Percentiles rank a stretch among this genome's conserved stretches.
Conservation (phyloP, 257 asterid genomes). For the Rauvolfia tetraphylla region DNA sequence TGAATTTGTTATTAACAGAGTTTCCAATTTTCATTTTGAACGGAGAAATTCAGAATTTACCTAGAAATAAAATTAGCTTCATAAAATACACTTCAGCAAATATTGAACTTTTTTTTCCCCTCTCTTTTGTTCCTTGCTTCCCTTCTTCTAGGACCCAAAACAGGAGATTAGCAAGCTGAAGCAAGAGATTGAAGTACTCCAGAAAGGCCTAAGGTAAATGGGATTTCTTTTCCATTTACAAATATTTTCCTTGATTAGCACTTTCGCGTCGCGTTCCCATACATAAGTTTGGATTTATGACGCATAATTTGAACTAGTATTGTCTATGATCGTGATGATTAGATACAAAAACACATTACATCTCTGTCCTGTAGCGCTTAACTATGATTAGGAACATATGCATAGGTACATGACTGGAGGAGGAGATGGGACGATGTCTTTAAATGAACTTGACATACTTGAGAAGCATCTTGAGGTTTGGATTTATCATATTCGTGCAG, state of each 20-base stretch:
- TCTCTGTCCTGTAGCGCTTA: background rate
- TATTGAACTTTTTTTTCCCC: background rate
- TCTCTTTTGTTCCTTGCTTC: background rate
- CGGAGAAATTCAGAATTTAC: background rate
- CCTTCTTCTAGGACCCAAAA: constrained; percentile 51
- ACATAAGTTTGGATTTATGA: background rate
- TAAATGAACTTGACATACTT: constrained; percentile 56
- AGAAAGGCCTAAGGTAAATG: constrained; percentile 67
- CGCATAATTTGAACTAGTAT: background rate
- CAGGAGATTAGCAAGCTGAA: constrained; percentile 73
- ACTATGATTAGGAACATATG: background rate
- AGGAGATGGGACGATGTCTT: constrained; percentile 63
- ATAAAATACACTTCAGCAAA: background rate
- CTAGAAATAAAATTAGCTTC: background rate
- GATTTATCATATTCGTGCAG: constrained; percentile 73
- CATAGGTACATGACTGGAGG: constrained; percentile 72
- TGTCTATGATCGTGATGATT: background rate
- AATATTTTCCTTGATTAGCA: background rate
- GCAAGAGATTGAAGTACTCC: constrained; percentile 81
- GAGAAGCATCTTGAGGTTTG: constrained; percentile 77
- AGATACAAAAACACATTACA: background rate
- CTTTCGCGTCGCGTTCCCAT: too few relatives aligned
- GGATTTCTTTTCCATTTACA: background rate
- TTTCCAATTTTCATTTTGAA: background rate
- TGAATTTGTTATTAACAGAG: too few relatives aligned